phyloP scores from a whole-genome alignment of 305 asterid genomes.

The Fraxinus sp. region DNA sequence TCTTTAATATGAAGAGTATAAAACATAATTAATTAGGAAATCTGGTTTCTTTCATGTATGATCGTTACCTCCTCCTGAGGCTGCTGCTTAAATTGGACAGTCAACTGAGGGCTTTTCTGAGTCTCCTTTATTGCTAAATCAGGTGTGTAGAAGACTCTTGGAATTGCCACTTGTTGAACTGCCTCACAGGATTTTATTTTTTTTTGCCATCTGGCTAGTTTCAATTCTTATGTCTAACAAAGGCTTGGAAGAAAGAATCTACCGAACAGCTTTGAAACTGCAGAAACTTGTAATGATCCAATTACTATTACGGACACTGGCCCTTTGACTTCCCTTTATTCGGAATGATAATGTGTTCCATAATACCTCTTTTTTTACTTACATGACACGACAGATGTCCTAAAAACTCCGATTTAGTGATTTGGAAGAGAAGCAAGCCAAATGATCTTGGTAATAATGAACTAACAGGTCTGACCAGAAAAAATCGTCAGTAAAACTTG shows the following conservation, averaged over 20 bases:
- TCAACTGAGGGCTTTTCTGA: not conserved
- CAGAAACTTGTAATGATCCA: not conserved
- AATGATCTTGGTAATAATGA: not conserved
- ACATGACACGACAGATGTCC: not conserved
- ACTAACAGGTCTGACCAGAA: not conserved
- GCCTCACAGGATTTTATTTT: not conserved
- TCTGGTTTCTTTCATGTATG: not conserved
- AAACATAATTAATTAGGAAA: not conserved
- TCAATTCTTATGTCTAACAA: not conserved
- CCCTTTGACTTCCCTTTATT: not conserved
- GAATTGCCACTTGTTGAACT: not conserved
- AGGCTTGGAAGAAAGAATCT: not conserved
- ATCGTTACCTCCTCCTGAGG: not conserved
- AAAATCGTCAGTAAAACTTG: not conserved
- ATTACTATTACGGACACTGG: not conserved
- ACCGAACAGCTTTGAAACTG: not conserved
- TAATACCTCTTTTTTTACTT: not conserved
- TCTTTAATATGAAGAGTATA: not conserved
- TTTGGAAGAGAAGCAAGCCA: not conserved
- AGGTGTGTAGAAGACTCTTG: not conserved
- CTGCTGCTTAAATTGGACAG: not conserved
- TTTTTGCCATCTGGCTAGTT: not conserved
- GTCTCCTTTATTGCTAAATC: not conserved
- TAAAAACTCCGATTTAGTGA: not conserved
- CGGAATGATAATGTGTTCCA: not conserved